These are phyloP conservation scores for Collybia mongolica DNA, from an alignment of 768 basidiomycete species.

Conservation along the genomic window DNA sequence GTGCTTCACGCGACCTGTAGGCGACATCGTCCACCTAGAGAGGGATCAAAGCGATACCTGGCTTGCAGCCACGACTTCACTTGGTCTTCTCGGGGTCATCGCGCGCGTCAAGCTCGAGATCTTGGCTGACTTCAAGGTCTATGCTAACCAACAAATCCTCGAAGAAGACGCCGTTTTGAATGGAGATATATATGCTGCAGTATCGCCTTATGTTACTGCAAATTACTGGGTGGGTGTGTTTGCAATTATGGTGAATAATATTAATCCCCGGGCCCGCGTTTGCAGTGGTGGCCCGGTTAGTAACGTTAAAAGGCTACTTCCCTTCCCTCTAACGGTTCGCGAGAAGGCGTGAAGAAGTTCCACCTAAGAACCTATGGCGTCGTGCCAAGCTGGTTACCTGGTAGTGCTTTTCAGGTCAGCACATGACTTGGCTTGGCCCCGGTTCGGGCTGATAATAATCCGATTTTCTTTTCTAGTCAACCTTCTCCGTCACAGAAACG, in stretches of 20 bases:
- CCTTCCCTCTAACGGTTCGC: background rate
- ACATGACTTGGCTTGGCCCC: background rate
- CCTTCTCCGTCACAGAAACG: slow-evolving; percentile 29
- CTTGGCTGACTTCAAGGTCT: slow-evolving; percentile 35
- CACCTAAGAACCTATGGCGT: slow-evolving; percentile 33
- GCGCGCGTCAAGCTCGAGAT: slow-evolving; percentile 29
- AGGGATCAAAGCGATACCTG: slow-evolving; percentile 31
- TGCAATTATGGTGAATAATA: background rate
- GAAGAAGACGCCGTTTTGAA: slow-evolving; percentile 30
- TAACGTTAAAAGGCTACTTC: background rate
- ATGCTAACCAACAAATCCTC: slow-evolving; percentile 30
- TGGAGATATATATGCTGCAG: slow-evolving; percentile 28
- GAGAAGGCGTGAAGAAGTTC: slow-evolving; percentile 31
- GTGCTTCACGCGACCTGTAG: slow-evolving; percentile 8
- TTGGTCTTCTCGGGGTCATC: slow-evolving; percentile 33
- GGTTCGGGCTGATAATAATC: background rate
- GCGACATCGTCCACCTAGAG: slow-evolving; percentile 31
- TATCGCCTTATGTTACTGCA: slow-evolving; percentile 36
- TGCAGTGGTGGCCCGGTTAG: slow-evolving; percentile 36
- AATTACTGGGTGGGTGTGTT: slow-evolving; percentile 31
- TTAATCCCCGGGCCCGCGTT: background rate
- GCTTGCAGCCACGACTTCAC: slow-evolving; percentile 37
- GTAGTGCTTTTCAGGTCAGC: slow-evolving; percentile 33
- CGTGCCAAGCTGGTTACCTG: slow-evolving; percentile 22
- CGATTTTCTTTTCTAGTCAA: slow-evolving; percentile 18